Conservation (phyloP, 2,329 filamentous ascomycete species). For the Allantophomopsis cytisporea region DNA sequence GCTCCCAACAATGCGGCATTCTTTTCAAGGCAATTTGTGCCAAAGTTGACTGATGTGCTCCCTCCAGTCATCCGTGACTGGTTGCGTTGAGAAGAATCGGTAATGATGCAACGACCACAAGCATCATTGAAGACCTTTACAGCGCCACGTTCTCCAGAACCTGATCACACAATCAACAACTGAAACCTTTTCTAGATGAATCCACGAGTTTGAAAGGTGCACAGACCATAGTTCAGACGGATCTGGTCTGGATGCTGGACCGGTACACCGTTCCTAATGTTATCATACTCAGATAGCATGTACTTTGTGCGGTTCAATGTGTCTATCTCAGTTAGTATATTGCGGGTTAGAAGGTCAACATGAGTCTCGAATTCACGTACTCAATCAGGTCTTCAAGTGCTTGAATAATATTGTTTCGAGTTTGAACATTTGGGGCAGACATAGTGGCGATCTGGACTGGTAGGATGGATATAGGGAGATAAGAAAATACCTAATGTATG, state of each 20-base stretch:
- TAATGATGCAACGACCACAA: slow-evolving; percentile 9
- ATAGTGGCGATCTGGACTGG: no score
- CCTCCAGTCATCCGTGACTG: slow-evolving; percentile 6
- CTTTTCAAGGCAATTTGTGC: not conserved
- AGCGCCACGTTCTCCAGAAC: slow-evolving; percentile 7
- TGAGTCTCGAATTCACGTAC: not conserved
- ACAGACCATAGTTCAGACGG: slow-evolving; percentile 6
- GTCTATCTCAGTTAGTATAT: slow-evolving; percentile 11
- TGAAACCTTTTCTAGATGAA: not conserved
- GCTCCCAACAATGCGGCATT: not conserved
- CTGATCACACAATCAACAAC: slow-evolving; percentile 2
- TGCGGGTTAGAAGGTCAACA: not conserved
- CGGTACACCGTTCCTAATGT: slow-evolving; percentile 19
- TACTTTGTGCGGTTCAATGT: slow-evolving; percentile 26
- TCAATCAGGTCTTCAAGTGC: not conserved
- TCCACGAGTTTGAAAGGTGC: not conserved
- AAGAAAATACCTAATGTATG: no score
- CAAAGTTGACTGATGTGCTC: slow-evolving; percentile 7
- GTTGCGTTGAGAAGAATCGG: slow-evolving; percentile 8
- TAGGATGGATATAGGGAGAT: no score
- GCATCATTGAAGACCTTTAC: slow-evolving; percentile 8
- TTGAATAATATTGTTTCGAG: no score
- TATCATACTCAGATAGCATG: slow-evolving; percentile 26
- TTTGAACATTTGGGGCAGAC: no score
- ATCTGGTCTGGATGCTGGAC: slow-evolving; percentile 23